Percentiles rank a stretch among this genome's conserved stretches.
Evolutionary conservation across 192 early-diverging fungal genomes (phyloP).

Genomic region (Entomortierella lignicola): DNA sequence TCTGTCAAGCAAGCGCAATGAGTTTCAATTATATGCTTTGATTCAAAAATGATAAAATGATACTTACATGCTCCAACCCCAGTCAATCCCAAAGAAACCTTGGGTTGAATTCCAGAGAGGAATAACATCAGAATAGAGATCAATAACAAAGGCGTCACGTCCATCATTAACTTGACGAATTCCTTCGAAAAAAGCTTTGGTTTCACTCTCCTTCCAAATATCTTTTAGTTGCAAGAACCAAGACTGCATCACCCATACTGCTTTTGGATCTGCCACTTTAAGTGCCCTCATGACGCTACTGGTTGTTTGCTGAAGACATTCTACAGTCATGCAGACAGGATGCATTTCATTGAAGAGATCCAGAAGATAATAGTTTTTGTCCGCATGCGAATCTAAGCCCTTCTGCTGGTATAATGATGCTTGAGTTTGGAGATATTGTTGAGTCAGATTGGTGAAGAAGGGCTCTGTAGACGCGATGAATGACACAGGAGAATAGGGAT

Average conservation of each 20-base stretch:
- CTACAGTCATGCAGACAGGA: slow-evolving; percentile 16
- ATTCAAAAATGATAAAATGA: background rate
- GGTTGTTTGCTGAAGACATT: slow-evolving; percentile 13
- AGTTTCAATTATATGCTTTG: background rate
- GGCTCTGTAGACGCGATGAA: slow-evolving; percentile 39
- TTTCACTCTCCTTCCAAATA: slow-evolving; percentile 19
- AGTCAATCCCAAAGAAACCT: slow-evolving; percentile 49
- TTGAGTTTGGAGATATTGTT: slow-evolving; percentile 31
- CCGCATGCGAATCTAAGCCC: background rate
- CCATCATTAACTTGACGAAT: slow-evolving; percentile 35
- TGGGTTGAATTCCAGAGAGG: slow-evolving; percentile 32
- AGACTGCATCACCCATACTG: slow-evolving; percentile 47
- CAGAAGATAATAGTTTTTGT: slow-evolving; percentile 27
- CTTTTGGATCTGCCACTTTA: slow-evolving; percentile 38
- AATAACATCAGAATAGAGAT: slow-evolving; percentile 39
- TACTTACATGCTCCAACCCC: slow-evolving; percentile 55
- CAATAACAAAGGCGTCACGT: slow-evolving; percentile 42
- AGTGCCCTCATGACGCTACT: slow-evolving; percentile 35
- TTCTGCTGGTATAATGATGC: slow-evolving; percentile 17
- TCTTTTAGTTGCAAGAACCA: slow-evolving; percentile 39
- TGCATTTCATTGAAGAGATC: slow-evolving; percentile 43
- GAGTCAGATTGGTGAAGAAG: slow-evolving; percentile 24
- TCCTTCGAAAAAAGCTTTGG: slow-evolving; percentile 46
- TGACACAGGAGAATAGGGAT: slow-evolving; percentile 8
- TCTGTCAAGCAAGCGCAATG: background rate